Base-by-base conservation (phyloP, 371 early-diverging fungal genomes). In the Lichtheimia hyalospora region DNA sequence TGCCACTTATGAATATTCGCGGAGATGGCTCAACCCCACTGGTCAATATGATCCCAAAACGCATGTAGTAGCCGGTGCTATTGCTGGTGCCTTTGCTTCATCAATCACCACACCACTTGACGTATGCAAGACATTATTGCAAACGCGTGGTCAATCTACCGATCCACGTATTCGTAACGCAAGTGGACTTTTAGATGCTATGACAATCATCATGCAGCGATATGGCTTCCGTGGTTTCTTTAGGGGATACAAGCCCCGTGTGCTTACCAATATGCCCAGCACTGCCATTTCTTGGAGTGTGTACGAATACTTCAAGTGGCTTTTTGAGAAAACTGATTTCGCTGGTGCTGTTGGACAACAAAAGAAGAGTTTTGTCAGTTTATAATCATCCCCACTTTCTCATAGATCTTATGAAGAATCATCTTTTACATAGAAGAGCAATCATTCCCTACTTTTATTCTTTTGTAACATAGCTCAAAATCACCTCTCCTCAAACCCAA, bases 211-310 rank as follows among this genome's bases (percentile, higher is more conserved):
- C 61, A 89, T 86, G 53, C 71, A 81, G 40, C 73, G 84, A 12
- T 75, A 93, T 64, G 98, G 97, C 0, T 1, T 88, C 0, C 66
- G 61, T 3, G 97, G 96, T 1, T 95, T 96, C 71, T 75, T 85
- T 53, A 82, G 92, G 59, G 97, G 97, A 5, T 68, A 86, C n/a
- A 73, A 76, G 57, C 93, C 98, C 3, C 81, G 97, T 44, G 83
- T 96, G 12, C 68, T 96, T 51, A 85, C 91, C 15, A 89, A 94
- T 68, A 87, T 95, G 84, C 98, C 98, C 2, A 89, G 93, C 44
- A 92, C 96, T 0, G 97, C 96, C 20, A 90, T 97, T 43, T 89
- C 92, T 71, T 97, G 98, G 98, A 87, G 91, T 50, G 92, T 93
- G 0, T 93, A 93, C 62, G 93, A 93, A 69, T 93, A 91, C 61